Base-by-base conservation (phyloP, 805 yeast genomes). In the Saitoella complicata region DNA sequence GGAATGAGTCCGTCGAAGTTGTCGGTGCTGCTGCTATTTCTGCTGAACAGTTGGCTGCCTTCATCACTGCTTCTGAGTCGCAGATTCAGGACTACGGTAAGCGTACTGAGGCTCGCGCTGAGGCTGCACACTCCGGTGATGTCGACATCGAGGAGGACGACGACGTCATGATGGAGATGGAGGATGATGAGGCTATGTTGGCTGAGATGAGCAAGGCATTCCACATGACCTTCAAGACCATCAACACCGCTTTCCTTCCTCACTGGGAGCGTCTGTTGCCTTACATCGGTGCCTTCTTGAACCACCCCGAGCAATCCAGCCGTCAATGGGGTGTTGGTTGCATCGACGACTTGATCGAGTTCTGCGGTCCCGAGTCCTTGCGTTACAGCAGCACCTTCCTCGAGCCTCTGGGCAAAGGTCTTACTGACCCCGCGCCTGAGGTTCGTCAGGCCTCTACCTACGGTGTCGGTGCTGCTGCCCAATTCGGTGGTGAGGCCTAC, bases 391-490 rank as follows among this genome's bases (percentile, higher is more conserved):
- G 78, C 38, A 59, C 75, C 51, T 81, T 83, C 58, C 60, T 79
- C 44, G 68, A 68, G 49, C 74, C 73, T 33, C 67, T 85, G 32
- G 78, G 77, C n/a, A 79, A 76, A 45, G 71, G 80, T 1, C 64
- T 87, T 42, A 69, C 53, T 6, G 52, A 54, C 33, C 9, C 21
- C 32, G 45, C 30, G 12, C 42, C 94, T 3, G 68, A 76, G 5
- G 69, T 87, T 35, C 79, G 96, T 54, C 96, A 91, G 65, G 83
- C 84, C 8, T 87, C 95, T 2, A 75, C 91, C 0, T 80, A 78
- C 55, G 74, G 82, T 35, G 74, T 87, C 46, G 97, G 98, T 31
- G 77, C 75, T 21, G 80, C 91, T 48, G 95, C 94, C 2, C 86
- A 81, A 59, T 68, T 70, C 52, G 94, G 95, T 6, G 85, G 88